Evolutionary conservation across 495 filamentous ascomycete genomes (phyloP).

Genomic region (Penicillium soppii): DNA sequence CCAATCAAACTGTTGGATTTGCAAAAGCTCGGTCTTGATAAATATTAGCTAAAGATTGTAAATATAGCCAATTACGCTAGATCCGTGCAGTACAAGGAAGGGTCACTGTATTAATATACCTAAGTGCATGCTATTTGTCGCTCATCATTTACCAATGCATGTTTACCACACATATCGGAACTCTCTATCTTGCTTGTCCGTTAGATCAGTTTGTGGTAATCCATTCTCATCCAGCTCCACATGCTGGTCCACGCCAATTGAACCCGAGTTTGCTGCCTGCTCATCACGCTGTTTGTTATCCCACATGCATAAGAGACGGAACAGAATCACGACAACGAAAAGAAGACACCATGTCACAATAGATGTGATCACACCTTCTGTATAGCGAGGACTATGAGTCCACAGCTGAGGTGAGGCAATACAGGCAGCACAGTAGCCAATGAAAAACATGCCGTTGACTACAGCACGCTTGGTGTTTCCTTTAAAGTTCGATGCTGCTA

Average conservation of each 20-base stretch:
- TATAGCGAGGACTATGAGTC: conserved; percentile 27
- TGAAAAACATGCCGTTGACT: conserved; percentile 41
- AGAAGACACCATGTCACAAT: conserved; percentile 34
- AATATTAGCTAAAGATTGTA: not conserved
- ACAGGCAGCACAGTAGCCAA: conserved; percentile 35
- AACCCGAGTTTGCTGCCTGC: not conserved
- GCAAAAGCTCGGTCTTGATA: not conserved
- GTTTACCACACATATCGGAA: conserved; percentile 20
- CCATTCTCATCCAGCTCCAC: conserved; percentile 17
- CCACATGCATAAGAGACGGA: conserved; percentile 22
- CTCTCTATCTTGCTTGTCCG: conserved; percentile 19
- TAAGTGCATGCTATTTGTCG: not conserved
- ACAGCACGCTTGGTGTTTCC: conserved; percentile 63
- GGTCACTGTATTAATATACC: no score
- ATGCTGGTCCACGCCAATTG: not conserved
- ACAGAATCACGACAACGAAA: conserved; percentile 15
- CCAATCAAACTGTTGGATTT: conserved; percentile 7
- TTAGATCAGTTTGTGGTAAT: conserved; percentile 18
- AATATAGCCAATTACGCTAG: no score
- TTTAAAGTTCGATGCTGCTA: conserved; percentile 56
- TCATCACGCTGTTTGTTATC: conserved; percentile 21
- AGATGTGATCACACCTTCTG: conserved; percentile 24
- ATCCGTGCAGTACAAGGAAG: no score
- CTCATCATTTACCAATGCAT: not conserved
- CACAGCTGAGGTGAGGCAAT: conserved; percentile 34